phyloP scores from a whole-genome alignment of 2,329 filamentous ascomycete genomes.

The Aspergillus sp. region DNA sequence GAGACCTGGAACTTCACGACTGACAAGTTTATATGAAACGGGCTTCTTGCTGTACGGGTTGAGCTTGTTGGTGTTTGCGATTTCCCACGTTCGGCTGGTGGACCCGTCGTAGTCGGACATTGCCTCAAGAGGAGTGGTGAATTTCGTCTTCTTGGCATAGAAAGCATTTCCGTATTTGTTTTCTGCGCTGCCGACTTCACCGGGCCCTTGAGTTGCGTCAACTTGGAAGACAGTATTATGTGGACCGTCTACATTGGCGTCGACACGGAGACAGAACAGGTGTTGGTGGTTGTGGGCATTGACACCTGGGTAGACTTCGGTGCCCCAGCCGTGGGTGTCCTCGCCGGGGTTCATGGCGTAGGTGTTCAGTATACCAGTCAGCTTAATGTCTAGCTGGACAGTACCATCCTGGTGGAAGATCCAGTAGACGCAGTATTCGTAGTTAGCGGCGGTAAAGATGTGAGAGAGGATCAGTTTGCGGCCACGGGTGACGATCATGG shows the following conservation, averaged over 20 bases:
- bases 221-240: conserved; percentile 83
- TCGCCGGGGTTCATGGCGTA: conserved; percentile 79
- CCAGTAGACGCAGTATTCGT: conserved; percentile 89
- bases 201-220: conserved; percentile 70
- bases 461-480: conserved; percentile 86
- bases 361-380: conserved; percentile 91
- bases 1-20: conserved; percentile 74
- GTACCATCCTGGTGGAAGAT: conserved; percentile 91
- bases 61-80: conserved; percentile 78
- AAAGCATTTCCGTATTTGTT: conserved; percentile 92
- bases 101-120: conserved; percentile 78
- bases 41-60: conserved; percentile 86
- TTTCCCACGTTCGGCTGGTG: conserved; percentile 85
- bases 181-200: conserved; percentile 73
- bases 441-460: conserved; percentile 93
- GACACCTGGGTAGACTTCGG: conserved; percentile 84
- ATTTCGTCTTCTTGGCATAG: conserved; percentile 78
- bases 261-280: conserved; percentile 84
- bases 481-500: conserved; percentile 78
- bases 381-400: conserved; percentile 85
- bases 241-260: conserved; percentile 82
- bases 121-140: conserved; percentile 66
- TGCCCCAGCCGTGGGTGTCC: conserved; percentile 83
- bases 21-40: conserved; percentile 84
- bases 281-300: conserved; percentile 97